Evolutionary conservation across 2,329 filamentous ascomycete genomes (phyloP), one percentile per base, ranked within the genome.

Genomic region (Penicillium palitans): DNA sequence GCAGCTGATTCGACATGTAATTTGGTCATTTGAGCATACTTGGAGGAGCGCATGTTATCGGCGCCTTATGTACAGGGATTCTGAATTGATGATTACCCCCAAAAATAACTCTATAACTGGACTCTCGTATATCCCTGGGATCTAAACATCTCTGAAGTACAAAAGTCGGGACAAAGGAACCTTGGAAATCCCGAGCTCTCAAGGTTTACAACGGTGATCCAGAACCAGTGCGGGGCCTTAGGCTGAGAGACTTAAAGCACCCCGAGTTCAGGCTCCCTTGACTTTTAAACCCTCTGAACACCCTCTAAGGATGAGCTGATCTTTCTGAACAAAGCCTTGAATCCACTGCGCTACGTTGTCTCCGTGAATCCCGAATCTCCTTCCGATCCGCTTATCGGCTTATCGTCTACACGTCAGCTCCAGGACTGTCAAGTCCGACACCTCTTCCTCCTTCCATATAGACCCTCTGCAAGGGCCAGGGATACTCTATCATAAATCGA

Each of bases 11-110:
- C 50, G 49, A 56, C 25, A 54, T 55, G 39, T 53, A 57, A 55
- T 41, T 60, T 60, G 51, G 65, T 54, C 60, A 60, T 55, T 64
- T 53, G 54, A 60, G 58, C 41, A 58, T 49, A 52, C 46, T 62
- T 66, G 59, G 57, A 54, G 58, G 61, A 67, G 62, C 58, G 59
- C 59, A 61, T 62, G 55, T 54, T 59, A 51, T 37, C 52, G 65
- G 62, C 62, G 62, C 58, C 29, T 52, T 61, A 66, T 67, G 62
- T 67, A 66, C 41, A 67, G 56, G 60, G 52, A 52, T 57, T 52
- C 24, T 49, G 52, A 48, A 57, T 59, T 49, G 45, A 56, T 59
- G 29, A 37, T 55, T 58, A 21, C 33, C 33, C 41, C 40, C 19
- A 27, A 49, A 55, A 39, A 13, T 13, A 17, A 13, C 2, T 24